Conservation (phyloP, 805 yeast species). For the Yarrowia yakushimensis region DNA sequence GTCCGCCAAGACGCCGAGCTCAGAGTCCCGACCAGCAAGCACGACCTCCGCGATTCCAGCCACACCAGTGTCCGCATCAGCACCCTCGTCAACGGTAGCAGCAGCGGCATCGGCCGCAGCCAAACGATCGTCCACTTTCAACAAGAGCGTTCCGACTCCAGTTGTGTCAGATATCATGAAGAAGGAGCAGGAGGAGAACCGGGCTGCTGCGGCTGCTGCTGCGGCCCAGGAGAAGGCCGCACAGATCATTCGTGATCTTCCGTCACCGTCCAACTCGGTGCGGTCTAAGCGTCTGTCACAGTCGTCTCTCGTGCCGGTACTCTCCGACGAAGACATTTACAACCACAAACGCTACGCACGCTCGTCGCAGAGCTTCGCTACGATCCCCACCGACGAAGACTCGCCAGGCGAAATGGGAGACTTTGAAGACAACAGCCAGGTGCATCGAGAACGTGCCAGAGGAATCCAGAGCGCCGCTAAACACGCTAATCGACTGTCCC, state of each 20-base stretch:
- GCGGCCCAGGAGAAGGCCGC: neutral
- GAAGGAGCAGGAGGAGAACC: conserved; percentile 9
- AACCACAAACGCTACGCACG: neutral
- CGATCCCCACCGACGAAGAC: conserved; percentile 19
- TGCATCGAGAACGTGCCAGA: neutral
- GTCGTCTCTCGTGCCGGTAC: conserved; percentile 3
- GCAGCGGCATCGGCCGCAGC: conserved; percentile 24
- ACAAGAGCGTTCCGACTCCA: conserved; percentile 20
- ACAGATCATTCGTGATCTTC: conserved; percentile 2
- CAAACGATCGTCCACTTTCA: conserved; percentile 11
- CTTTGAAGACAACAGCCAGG: neutral
- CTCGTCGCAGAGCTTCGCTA: conserved; percentile 13
- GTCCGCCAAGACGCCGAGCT: neutral
- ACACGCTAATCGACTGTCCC: conserved; percentile 18
- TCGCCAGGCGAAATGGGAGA: conserved; percentile 21
- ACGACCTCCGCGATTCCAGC: neutral
- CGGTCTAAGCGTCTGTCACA: conserved; percentile 15
- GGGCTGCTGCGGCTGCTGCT: neutral
- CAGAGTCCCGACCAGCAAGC: neutral
- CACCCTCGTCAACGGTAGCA: neutral
- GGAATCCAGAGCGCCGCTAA: conserved; percentile 22
- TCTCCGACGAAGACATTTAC: conserved; percentile 21
- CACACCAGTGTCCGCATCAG: neutral
- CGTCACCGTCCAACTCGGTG: conserved; percentile 12
- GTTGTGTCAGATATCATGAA: conserved; percentile 10